A percentile compares a stretch with the other conserved stretches of the same genome.
phyloP scores from a whole-genome alignment of 2,329 filamentous ascomycete species.

The Hypoxylon sp. region DNA sequence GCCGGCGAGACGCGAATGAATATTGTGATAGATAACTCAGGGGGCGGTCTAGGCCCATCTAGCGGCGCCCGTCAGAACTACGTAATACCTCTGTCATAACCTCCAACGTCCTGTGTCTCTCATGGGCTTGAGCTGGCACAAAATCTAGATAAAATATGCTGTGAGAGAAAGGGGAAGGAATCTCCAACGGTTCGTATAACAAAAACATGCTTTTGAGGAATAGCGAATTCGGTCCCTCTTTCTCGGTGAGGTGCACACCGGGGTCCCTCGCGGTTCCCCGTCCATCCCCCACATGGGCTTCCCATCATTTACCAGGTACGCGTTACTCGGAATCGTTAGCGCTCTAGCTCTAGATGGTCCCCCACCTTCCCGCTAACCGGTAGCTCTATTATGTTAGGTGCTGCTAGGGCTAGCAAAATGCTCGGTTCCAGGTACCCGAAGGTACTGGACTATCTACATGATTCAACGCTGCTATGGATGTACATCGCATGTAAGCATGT shows the following conservation, averaged over 20 bases:
- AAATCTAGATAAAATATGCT: constrained; percentile 12
- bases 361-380: constrained; percentile 23
- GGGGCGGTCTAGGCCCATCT: constrained; percentile 36
- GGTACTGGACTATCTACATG: not conserved
- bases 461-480: too few relatives aligned
- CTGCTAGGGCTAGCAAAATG: too few relatives aligned
- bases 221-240: constrained; percentile 23
- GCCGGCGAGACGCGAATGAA: constrained; percentile 31
- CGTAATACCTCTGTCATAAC: constrained; percentile 29
- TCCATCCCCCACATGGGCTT: constrained; percentile 25
- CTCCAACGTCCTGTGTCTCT: not conserved
- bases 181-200: constrained; percentile 20
- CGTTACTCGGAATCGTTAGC: constrained; percentile 38
- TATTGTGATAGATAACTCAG: constrained; percentile 28
- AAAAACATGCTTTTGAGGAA: constrained; percentile 7
- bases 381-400: too few relatives aligned
- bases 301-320: constrained; percentile 35
- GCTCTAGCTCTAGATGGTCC: constrained; percentile 22
- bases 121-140: not conserved
- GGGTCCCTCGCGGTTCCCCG: constrained; percentile 12
- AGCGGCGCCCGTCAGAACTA: constrained; percentile 31
- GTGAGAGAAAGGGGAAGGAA: constrained; percentile 6
- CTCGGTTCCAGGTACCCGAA: not conserved
- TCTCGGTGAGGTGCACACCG: constrained; percentile 29
- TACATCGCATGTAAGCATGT: too few relatives aligned